Conservation (phyloP, 1,139 yeast species). For the Saccharomyces hybrid region DNA sequence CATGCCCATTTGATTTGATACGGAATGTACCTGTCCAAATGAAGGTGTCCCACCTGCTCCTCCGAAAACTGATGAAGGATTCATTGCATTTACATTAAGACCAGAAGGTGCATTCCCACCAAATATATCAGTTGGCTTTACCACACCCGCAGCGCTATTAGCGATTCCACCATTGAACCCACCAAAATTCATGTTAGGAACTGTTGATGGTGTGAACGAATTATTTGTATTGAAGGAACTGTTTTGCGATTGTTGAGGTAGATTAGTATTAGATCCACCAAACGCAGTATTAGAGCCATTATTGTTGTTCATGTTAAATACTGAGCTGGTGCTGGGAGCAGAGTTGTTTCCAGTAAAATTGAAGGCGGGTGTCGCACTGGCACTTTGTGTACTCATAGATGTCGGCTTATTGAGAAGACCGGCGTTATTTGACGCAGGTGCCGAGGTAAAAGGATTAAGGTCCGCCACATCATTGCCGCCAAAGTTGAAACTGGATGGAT, state of each 20-base stretch:
- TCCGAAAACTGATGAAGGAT: conserved; percentile 5
- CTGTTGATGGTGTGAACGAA: conserved; percentile 21
- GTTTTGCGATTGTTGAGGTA: conserved; percentile 7
- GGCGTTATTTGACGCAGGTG: not conserved
- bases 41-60: conserved; percentile 3
- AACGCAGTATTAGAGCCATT: not conserved
- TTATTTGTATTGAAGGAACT: conserved; percentile 2
- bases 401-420: not conserved
- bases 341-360: not conserved
- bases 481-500: conserved; percentile 3
- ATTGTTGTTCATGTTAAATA: not conserved
- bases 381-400: not conserved
- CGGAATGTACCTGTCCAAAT: conserved; percentile 1
- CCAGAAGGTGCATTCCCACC: conserved; percentile 7
- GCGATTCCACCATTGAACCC: not conserved
- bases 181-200: conserved; percentile 25
- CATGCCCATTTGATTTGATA: conserved; percentile 2
- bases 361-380: not conserved
- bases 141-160: conserved; percentile 8
- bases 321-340: not conserved
- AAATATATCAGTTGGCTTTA: conserved; percentile 20
- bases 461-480: not conserved
- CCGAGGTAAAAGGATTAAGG: not conserved
- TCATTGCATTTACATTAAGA: not conserved
- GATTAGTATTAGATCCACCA: not conserved